Base-by-base conservation (phyloP, 1,284 basidiomycete genomes). In the Cutaneotrichosporon arboriforme region DNA sequence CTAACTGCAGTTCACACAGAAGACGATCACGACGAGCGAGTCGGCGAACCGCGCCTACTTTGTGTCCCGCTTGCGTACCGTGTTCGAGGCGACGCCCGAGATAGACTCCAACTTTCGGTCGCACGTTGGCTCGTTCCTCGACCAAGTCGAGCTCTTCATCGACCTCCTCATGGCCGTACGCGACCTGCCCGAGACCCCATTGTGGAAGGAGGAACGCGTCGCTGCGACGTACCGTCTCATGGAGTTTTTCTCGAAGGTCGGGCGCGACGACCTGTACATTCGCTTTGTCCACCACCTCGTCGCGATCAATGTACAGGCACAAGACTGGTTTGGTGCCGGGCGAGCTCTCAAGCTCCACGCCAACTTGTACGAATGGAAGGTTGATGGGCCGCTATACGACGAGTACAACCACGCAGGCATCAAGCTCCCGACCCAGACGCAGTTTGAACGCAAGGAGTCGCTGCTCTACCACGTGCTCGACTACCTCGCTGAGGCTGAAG, bases 261-360 rank as follows among this genome's bases (percentile, higher is more conserved):
- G 89, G 18, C 81, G 89, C 22, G 86, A 89, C 65, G 89, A 91
- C 41, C 88, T 91, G 55, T 90, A 92, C 68, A 87, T 92, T 74
- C 88, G 90, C 80, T 96, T 94, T 70, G 88, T 94, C 18, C 89
- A 96, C 67, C 88, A 94, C 67, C 84, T 96, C 17, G 89, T 93
- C 13, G 57, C 87, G 82, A 87, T 90, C 80, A 89, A 91, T 67
- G 77, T 91, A 0, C 84, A 87, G 73, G 85, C 86, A 22, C 85
- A 89, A 64, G 92, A 94, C 73, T 90, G 88, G 66, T 84, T 90
- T 10, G 91, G 94, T 70, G 93, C 93, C 2, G 93, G 90, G 2
- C 77, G 96, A 31, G 94, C 92, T 0, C 78, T 97, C 55, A 91
- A 90, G 71, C 74, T 97, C 34, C 93, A 97, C 70, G 89, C 94